Evolutionary conservation across 1,139 yeast genomes (phyloP).

Genomic region (Geotrichum fermentans): DNA sequence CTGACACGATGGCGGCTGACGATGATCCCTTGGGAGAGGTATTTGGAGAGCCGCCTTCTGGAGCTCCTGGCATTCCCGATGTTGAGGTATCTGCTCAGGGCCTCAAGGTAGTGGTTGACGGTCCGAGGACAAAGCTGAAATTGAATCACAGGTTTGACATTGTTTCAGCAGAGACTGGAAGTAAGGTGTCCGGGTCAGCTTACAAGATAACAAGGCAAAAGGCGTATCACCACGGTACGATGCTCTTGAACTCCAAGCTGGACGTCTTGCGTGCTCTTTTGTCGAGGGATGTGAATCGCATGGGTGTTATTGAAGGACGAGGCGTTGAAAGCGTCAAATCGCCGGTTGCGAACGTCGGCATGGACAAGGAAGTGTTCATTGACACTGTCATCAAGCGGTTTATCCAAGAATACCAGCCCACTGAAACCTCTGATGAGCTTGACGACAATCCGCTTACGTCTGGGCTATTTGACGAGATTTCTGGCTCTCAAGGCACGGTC

Average conservation of each 20-base stretch:
- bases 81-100: not conserved
- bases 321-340: conserved; percentile 76
- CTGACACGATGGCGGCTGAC: not conserved
- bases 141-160: conserved; percentile 79
- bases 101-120: conserved; percentile 17
- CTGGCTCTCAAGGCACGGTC: not conserved
- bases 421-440: not conserved
- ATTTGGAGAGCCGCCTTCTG: not conserved
- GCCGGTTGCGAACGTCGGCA: conserved; percentile 45
- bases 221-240: conserved; percentile 93
- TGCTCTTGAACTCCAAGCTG: conserved; percentile 68
- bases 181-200: conserved; percentile 84
- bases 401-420: not conserved
- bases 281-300: conserved; percentile 47
- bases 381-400: conserved; percentile 36
- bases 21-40: conserved; percentile 2
- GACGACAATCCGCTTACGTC: conserved; percentile 14
- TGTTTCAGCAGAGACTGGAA: conserved; percentile 40
- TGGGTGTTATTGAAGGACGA: conserved; percentile 45
- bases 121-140: conserved; percentile 37
- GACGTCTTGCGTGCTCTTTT: conserved; percentile 54
- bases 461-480: conserved; percentile 6
- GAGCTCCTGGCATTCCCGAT: not conserved
- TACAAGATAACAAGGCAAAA: conserved; percentile 75
- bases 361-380: conserved; percentile 47